phyloP scores from a whole-genome alignment of 805 yeast genomes.

The Scheffersomyces lignosus region DNA sequence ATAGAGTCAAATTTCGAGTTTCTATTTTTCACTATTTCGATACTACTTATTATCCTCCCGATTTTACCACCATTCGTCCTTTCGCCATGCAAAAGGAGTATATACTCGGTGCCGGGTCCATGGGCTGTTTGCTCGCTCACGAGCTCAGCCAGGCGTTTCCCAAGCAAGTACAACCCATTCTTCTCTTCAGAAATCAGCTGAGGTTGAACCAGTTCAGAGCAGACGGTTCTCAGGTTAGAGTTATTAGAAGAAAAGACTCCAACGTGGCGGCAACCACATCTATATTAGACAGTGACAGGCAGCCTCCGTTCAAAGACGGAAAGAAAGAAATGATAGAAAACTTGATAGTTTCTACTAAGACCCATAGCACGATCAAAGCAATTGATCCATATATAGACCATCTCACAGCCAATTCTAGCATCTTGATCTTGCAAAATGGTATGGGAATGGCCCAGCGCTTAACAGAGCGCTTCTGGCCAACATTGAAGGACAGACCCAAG shows the following conservation, averaged over 20 bases:
- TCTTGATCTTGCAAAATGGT: slow-evolving; percentile 82
- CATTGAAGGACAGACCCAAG: slow-evolving; percentile 46
- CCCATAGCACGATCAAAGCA: slow-evolving; percentile 70
- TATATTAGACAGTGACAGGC: slow-evolving; percentile 23
- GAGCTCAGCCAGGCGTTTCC: slow-evolving; percentile 42
- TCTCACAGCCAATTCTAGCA: slow-evolving; percentile 50
- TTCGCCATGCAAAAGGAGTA: slow-evolving; percentile 29
- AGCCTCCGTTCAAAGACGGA: slow-evolving; percentile 14
- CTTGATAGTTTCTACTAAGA: slow-evolving; percentile 76
- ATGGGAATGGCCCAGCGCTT: slow-evolving; percentile 67
- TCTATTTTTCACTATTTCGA: too few species aligned
- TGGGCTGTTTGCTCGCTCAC: slow-evolving; percentile 51
- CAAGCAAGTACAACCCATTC: slow-evolving; percentile 36
- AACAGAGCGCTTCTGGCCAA: slow-evolving; percentile 54
- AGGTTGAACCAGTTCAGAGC: slow-evolving; percentile 41
- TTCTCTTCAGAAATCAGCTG: slow-evolving; percentile 38
- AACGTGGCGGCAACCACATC: slow-evolving; percentile 14
- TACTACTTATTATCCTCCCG: too few species aligned
- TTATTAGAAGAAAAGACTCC: slow-evolving; percentile 20
- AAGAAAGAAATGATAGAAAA: slow-evolving; percentile 40
- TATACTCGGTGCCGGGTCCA: slow-evolving; percentile 54
- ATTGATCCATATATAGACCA: slow-evolving; percentile 51
- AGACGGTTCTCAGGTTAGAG: slow-evolving; percentile 38
- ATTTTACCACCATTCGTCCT: too few species aligned
- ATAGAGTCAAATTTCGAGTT: too few species aligned